Base-by-base conservation (phyloP, 2,329 filamentous ascomycete genomes). In the Orbilia javanica region DNA sequence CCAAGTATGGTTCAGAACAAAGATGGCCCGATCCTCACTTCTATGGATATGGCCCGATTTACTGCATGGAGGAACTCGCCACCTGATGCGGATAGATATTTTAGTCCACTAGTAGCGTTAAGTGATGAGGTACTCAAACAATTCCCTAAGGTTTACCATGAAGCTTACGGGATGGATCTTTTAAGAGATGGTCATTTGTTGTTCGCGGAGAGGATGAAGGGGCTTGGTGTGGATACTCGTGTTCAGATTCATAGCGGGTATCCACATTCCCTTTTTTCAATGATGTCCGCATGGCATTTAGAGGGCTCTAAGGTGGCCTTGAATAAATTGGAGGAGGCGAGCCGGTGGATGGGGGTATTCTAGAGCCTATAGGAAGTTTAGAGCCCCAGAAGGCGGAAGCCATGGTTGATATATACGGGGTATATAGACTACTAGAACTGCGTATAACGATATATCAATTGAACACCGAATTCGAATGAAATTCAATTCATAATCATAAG, bases 91-190 rank as follows among this genome's bases (percentile, higher is more conserved):
- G 73, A 77, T 34, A 70, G 13, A 27, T 77, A 70, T 34, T 77
- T 70, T n/a, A 77, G 73, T n/a, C 73, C 73, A 3, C n/a, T 77
- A 29, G 73, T 77, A 7, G 73, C 65, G 13, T 22, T 77, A 25
- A 11, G 13, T n/a, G 73, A 77, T 53, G 73, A 71, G 7, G 15
- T 25, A 13, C 29, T 77, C 13, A 66, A 60, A 42, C 36, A 44
- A 22, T 70, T 77, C 7, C 73, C 73, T n/a, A 52, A 27, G 57
- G 60, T 60, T 22, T 70, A 70, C 46, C 44, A 66, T 50, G 66
- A 65, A n/a, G 50, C 63, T 29, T 77, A 77, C 25, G 73, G 73
- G 20, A 70, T 77, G 73, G 73, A 77, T 53, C 55, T 65, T 62
- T 66, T 77, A 31, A 64, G 73, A 31, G 73, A 77, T 55, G 73